Percentiles rank a stretch among this genome's conserved stretches.
Evolutionary conservation across 2,329 filamentous ascomycete genomes (phyloP).

Genomic region (Lachnellula arida): DNA sequence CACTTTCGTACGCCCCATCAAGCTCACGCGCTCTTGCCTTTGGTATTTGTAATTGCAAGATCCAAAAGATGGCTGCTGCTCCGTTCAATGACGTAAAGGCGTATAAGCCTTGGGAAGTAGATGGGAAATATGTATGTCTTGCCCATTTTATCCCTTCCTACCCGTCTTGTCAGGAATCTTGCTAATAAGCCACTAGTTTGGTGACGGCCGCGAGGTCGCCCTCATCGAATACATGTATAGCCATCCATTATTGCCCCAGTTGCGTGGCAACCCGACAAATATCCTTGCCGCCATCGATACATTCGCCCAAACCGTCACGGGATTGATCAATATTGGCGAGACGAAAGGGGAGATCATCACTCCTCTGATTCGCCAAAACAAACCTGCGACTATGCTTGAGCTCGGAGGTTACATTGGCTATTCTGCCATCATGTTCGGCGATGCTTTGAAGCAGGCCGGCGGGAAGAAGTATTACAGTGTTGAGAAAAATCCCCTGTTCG

Average conservation of each 20-base stretch:
- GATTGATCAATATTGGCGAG: conserved; percentile 71
- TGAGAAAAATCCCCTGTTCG: conserved; percentile 68
- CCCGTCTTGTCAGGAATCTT: neutral
- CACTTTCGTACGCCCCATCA: neutral
- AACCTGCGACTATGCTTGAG: conserved; percentile 67
- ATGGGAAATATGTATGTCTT: conserved; percentile 1
- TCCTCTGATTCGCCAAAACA: conserved; percentile 60
- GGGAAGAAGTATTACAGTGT: conserved; percentile 59
- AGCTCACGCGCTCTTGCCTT: neutral
- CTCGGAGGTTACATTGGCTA: conserved; percentile 79
- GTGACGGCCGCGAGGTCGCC: conserved; percentile 70
- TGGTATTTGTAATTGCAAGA: neutral
- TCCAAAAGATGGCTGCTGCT: neutral
- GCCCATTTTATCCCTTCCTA: neutral
- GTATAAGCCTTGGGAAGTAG: neutral
- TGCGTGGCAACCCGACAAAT: conserved; percentile 57
- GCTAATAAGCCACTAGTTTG: conserved; percentile 34
- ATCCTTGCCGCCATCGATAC: conserved; percentile 67
- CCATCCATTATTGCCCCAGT: conserved; percentile 54
- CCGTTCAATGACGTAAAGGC: neutral
- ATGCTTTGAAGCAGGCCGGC: conserved; percentile 46
- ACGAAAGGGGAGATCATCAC: conserved; percentile 67
- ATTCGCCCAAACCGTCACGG: conserved; percentile 35
- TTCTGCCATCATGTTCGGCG: conserved; percentile 69
- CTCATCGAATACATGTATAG: conserved; percentile 64